Evolutionary conservation across 148 eudicot species (phyloP).

Genomic region (Pouteria glomerata): DNA sequence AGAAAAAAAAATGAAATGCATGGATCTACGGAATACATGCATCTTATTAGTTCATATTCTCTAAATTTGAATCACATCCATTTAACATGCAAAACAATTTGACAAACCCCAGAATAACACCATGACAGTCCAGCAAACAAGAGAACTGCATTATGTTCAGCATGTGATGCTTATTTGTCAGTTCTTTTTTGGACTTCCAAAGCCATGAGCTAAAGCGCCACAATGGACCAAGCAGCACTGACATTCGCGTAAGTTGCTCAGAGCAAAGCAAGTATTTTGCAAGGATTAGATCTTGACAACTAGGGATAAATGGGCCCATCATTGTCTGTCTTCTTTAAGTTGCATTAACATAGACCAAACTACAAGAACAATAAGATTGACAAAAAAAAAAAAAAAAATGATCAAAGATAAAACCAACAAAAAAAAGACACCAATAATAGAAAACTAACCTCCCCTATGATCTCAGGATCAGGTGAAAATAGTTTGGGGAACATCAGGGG

Average conservation of each 20-base stretch:
- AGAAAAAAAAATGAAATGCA: neutral
- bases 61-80: neutral
- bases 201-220: neutral
- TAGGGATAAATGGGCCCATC: neutral
- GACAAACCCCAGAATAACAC: neutral
- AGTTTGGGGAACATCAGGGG: slow-evolving; percentile 75
- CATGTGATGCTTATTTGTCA: neutral
- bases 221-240: neutral
- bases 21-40: neutral
- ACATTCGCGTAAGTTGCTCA: neutral
- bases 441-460: slow-evolving; percentile 66
- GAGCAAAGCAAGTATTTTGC: neutral
- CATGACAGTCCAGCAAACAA: neutral
- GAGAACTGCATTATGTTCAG: neutral
- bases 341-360: neutral
- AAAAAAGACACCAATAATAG: neutral
- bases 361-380: neutral
- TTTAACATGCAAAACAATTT: neutral
- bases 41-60: neutral
- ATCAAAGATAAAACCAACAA: neutral
- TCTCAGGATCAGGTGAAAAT: slow-evolving; percentile 71
- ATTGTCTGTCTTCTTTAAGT: neutral
- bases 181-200: neutral
- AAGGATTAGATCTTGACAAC: neutral
- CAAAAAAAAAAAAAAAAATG: neutral